Evolutionary conservation across 2,329 filamentous ascomycete species (phyloP), one percentile per base, ranked within the genome.

Genomic region (Exserohilum rostratum): DNA sequence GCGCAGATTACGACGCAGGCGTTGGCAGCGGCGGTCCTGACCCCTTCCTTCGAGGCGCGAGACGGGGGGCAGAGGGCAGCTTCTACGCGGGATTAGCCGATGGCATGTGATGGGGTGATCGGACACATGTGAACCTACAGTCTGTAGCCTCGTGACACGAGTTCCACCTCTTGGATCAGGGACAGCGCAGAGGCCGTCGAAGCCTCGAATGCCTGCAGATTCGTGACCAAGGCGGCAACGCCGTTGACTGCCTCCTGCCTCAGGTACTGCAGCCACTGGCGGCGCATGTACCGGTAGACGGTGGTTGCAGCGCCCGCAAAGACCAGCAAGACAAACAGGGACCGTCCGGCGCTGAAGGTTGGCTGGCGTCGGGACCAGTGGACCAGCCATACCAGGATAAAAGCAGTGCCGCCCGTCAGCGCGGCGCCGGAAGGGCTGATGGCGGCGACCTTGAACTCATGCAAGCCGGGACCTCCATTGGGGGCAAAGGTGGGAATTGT

Each of bases 141-240:
- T 77, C 90, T 84, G 75, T 96, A 97, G 18, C 93, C 93, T 64
- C 93, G 86, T 27, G 93, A 96, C 22, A 97, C 92, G 29, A 97
- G 82, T 77, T 97, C 93, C n/a, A 97, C 92, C 76, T 97, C 93
- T 73, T 96, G 93, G 58, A 97, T 88, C 56, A 96, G 83, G 33
- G 89, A 87, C 50, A 96, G 80, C 2, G 90, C 89, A 29, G 90
- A 89, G 34, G 87, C 87, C 35, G 85, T 87, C 18, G 88, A 88
- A 35, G 87, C 85, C 75, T 97, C 92, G 65, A 96, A 91, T 45
- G 88, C 86, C 69, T 96, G 91, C 34, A 91, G 87, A 67, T 86
- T 87, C 42, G 85, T 81, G 40, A 95, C 87, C 61, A 96, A 86
- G 0, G 80, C 77, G 10, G 85, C 85, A 5, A 89, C 86, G 58